These are phyloP conservation scores for Penicillium turbatum DNA, from an alignment of 495 filamentous ascomycete species.

Conservation along the genomic window DNA sequence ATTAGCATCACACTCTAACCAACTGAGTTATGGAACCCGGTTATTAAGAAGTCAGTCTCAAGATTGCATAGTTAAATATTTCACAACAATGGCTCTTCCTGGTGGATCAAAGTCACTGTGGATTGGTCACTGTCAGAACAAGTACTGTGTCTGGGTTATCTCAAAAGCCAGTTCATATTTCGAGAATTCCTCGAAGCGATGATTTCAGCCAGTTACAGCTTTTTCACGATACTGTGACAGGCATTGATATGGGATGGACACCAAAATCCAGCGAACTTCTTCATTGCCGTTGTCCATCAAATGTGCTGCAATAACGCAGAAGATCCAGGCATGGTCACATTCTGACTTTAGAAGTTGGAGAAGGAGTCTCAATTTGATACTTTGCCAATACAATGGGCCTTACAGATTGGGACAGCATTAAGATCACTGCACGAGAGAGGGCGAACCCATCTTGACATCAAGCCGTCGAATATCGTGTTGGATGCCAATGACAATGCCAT, in stretches of 20 bases:
- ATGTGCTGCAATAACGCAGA: constrained; percentile 8
- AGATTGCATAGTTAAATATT: too few relatives aligned
- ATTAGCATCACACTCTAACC: too few relatives aligned
- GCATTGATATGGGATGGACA: neutral
- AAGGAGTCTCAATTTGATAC: constrained; percentile 4
- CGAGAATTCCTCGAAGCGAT: constrained; percentile 13
- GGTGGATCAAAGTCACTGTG: constrained; percentile 18
- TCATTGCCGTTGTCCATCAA: constrained; percentile 8
- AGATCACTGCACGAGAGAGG: constrained; percentile 3
- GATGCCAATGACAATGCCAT: constrained; percentile 16
- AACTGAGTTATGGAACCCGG: too few relatives aligned
- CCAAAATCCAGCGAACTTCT: constrained; percentile 2
- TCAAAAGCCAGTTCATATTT: constrained; percentile 4
- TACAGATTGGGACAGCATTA: constrained; percentile 14
- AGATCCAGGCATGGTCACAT: constrained; percentile 12
- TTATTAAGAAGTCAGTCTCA: too few relatives aligned
- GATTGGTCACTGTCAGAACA: constrained; percentile 5
- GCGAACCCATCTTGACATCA: constrained; percentile 23
- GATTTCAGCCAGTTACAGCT: neutral
- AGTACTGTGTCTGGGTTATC: constrained; percentile 3
- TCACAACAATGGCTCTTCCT: constrained; percentile 9
- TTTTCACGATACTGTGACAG: neutral
- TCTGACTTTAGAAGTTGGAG: neutral
- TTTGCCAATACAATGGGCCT: constrained; percentile 14
- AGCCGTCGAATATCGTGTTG: constrained; percentile 22